Evolutionary conservation across 352 stramenopile species (phyloP), one percentile per base, ranked within the genome.

Genomic region (Pythium phragmiticola): DNA sequence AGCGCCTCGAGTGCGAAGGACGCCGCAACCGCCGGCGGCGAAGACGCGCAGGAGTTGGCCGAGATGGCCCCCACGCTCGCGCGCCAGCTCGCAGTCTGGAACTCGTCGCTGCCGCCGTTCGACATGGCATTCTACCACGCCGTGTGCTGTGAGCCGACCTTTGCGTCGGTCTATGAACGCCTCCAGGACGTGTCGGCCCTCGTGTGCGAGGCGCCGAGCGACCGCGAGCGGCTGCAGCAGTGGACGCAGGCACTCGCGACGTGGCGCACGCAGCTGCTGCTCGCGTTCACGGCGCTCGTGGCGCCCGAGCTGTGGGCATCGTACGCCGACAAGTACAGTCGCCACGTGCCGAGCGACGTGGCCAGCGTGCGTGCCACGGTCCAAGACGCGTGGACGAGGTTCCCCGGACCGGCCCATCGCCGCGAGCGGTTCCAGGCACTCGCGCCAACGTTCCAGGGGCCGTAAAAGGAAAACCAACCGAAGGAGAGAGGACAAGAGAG

Each of bases 101-200:
- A 94, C 58, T 63, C 70, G 11, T 90, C 79, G 36, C 65, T 94
- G 7, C 85, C 85, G 17, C 83, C 85, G 41, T 91, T 90, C 68
- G 83, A 94, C 57, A 76, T 76, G 54, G 63, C 73, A 4, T 92
- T 94, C 47, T 94, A 94, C 73, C 77, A 84, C 45, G 81, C 81
- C 4, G 56, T 94, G 39, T 94, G 78, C 46, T 94, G 85, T 60
- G 85, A 94, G 53, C 73, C 81, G 30, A 71, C 79, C 4, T 91
- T 94, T 62, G 68, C 80, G 53, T 53, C 60, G 7, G 65, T 69
- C 19, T 94, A 92, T 57, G 70, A 89, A 42, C 60, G 79, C 34
- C 73, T 94, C 0, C 82, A 92, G 53, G 76, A 89, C 39, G 60
- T 81, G 12, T 94, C 85, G 2, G 61, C 65, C 3, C 68, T 64